These are phyloP conservation scores for Elaeis oleifera DNA, from an alignment of 202 grass and related monocot genomes.

Conservation along the genomic window DNA sequence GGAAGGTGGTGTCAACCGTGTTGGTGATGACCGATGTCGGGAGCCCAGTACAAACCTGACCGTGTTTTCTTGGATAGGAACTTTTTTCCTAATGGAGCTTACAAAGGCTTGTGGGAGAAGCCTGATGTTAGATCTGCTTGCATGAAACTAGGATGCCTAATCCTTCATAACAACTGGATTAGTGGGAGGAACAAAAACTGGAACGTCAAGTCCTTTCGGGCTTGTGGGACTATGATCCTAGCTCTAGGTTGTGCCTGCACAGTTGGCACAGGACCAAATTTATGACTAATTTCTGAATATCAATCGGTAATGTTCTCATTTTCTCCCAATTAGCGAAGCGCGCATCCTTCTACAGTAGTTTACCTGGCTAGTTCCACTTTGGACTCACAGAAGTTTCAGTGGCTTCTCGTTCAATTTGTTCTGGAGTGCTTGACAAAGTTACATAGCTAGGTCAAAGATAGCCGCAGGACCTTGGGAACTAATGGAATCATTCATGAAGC, in stretches of 20 bases:
- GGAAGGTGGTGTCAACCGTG: constrained; percentile 48
- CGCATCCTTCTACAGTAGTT: too few relatives aligned
- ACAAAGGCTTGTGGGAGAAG: constrained; percentile 57
- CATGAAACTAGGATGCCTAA: constrained; percentile 40
- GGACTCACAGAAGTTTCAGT: too few relatives aligned
- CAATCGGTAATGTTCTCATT: neutral
- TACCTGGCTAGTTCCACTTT: too few relatives aligned
- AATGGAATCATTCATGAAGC: too few relatives aligned
- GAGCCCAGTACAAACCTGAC: constrained; percentile 55
- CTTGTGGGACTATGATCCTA: constrained; percentile 76
- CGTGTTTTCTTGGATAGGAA: constrained; percentile 55
- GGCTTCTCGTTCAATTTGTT: too few relatives aligned
- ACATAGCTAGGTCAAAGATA: too few relatives aligned
- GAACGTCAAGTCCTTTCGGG: constrained; percentile 51
- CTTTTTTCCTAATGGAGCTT: constrained; percentile 74
- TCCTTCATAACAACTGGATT: constrained; percentile 91
- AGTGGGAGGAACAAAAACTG: constrained; percentile 64
- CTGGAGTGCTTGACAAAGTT: too few relatives aligned
- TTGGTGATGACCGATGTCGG: constrained; percentile 34
- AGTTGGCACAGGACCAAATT: constrained; percentile 29
- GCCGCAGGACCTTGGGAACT: too few relatives aligned
- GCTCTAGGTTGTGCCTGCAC: constrained; percentile 56
- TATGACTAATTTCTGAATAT: constrained; percentile 9
- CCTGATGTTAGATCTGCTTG: constrained; percentile 30
- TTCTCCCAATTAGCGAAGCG: neutral